Evolutionary conservation across 2,329 filamentous ascomycete species (phyloP).

Genomic region (Diplocarpon mali): DNA sequence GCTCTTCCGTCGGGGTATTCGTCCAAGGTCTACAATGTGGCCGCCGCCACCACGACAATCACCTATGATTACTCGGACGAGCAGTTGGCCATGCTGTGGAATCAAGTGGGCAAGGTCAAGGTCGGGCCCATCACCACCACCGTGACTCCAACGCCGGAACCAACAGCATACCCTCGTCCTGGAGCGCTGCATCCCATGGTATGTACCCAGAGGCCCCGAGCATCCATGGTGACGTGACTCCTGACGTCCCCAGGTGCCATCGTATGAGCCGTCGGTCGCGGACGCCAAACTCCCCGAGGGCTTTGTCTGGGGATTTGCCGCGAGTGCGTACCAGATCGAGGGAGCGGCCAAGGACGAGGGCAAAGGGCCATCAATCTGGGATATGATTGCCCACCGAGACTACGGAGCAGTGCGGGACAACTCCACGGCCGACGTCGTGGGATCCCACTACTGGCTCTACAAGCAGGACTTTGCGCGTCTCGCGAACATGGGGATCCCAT

Average conservation of each 20-base stretch:
- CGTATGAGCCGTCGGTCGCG: conserved; percentile 17
- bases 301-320: conserved; percentile 37
- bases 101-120: conserved; percentile 33
- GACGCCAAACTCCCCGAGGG: conserved; percentile 31
- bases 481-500: conserved; percentile 40
- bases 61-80: conserved; percentile 36
- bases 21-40: conserved; percentile 29
- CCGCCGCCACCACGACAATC: conserved; percentile 33
- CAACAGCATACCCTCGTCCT: conserved; percentile 30
- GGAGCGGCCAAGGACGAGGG: conserved; percentile 36
- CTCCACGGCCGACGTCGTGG: conserved; percentile 38
- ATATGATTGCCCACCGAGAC: conserved; percentile 27
- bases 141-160: conserved; percentile 32
- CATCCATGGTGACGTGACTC: too few relatives aligned
- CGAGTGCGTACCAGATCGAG: conserved; percentile 37
- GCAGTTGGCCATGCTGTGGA: conserved; percentile 35
- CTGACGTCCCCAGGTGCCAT: conserved; percentile 13
- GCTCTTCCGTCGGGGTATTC: conserved; percentile 11
- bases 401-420: conserved; percentile 28
- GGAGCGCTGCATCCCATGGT: conserved; percentile 33
- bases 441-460: conserved; percentile 43
- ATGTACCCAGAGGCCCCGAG: conserved; percentile 25
- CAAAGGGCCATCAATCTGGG: conserved; percentile 33
- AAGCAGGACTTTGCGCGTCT: conserved; percentile 45
- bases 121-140: conserved; percentile 33